phyloP scores from a whole-genome alignment of 257 asterid species.

The Salvia splendens region DNA sequence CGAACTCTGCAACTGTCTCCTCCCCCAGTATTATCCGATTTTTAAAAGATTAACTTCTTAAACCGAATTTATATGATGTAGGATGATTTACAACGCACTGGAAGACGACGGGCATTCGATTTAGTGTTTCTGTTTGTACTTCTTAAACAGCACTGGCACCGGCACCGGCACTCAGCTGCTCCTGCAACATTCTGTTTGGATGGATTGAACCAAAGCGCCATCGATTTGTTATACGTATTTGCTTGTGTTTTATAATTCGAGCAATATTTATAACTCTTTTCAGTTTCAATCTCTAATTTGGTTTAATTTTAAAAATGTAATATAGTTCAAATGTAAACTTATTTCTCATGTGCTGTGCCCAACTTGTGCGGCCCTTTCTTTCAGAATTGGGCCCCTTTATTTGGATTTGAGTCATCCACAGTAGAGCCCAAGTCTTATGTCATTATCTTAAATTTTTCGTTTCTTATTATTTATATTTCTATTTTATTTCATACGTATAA shows the following conservation, averaged over 20 bases:
- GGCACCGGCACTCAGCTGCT: background rate
- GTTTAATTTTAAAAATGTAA: slow-evolving; percentile 23
- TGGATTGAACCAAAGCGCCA: background rate
- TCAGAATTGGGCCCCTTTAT: background rate
- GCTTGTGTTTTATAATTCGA: slow-evolving; percentile 30
- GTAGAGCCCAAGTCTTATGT: too few species aligned
- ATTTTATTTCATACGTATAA: too few species aligned
- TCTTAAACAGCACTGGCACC: background rate
- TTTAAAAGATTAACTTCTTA: background rate
- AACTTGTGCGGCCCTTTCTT: background rate
- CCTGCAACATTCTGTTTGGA: slow-evolving; percentile 6
- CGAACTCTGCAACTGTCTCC: slow-evolving; percentile 12
- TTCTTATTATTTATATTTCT: too few species aligned
- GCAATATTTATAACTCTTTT: background rate
- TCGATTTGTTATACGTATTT: background rate
- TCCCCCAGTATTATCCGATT: background rate
- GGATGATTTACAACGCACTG: slow-evolving; percentile 83
- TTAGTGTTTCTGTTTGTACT: slow-evolving; percentile 21
- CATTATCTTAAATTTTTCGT: too few species aligned
- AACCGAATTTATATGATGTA: slow-evolving; percentile 30
- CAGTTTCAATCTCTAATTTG: slow-evolving; percentile 18
- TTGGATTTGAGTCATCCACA: too few species aligned
- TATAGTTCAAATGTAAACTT: background rate
- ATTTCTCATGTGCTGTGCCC: slow-evolving; percentile 18
- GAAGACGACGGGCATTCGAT: slow-evolving; percentile 67